Conservation (phyloP, 768 basidiomycete genomes). For the Panellus pusillus region DNA sequence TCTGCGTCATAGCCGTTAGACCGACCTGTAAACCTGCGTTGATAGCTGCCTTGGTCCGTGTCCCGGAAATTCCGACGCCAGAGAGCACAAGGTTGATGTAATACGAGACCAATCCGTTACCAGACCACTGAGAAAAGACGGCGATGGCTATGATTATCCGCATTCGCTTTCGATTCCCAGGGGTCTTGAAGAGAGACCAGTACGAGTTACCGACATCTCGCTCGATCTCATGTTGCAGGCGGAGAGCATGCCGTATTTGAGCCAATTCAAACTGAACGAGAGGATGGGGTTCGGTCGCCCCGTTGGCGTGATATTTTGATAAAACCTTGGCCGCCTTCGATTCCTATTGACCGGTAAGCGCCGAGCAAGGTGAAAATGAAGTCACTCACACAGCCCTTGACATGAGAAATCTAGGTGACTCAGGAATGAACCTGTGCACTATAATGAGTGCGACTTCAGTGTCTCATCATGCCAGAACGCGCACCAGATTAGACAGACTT, state of each 20-base stretch:
- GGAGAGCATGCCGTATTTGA: conserved; percentile 69
- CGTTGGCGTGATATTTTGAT: conserved; percentile 71
- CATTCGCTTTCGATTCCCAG: conserved; percentile 71
- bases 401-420: conserved; percentile 67
- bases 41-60: conserved; percentile 57
- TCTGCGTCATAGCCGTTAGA: not conserved
- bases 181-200: conserved; percentile 53
- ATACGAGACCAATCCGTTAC: conserved; percentile 59
- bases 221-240: conserved; percentile 55
- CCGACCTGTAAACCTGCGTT: conserved; percentile 61
- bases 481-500: conserved; percentile 55
- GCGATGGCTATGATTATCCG: conserved; percentile 65
- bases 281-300: conserved; percentile 57
- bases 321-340: conserved; percentile 60
- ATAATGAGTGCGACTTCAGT: not conserved
- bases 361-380: not conserved
- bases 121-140: conserved; percentile 76
- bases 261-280: conserved; percentile 58
- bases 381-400: conserved; percentile 51
- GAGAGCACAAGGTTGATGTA: conserved; percentile 71
- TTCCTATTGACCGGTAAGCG: conserved; percentile 35
- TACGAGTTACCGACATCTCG: conserved; percentile 46
- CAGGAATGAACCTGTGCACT: conserved; percentile 56
- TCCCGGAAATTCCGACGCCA: conserved; percentile 57
- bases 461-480: conserved; percentile 6